A percentile compares a stretch with the other conserved stretches of the same genome.
Evolutionary conservation across 1,139 yeast genomes (phyloP).

Genomic region (Candida sp.): DNA sequence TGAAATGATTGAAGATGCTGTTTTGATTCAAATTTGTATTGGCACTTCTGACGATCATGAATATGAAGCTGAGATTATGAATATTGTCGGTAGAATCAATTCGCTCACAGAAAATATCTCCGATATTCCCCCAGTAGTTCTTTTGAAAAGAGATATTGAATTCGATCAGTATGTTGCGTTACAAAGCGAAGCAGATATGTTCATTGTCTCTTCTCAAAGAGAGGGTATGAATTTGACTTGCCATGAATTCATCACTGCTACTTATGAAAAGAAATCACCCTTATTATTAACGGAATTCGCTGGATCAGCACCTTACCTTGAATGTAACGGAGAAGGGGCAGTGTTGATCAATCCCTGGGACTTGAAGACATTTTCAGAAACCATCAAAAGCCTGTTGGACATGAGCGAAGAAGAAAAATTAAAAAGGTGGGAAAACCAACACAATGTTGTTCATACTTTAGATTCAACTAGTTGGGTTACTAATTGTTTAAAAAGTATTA

Average conservation of each 20-base stretch:
- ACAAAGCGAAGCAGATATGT: slow-evolving; percentile 80
- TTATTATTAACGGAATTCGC: slow-evolving; percentile 88
- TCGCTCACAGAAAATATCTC: slow-evolving; percentile 71
- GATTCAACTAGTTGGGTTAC: slow-evolving; percentile 78
- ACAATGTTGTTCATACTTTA: slow-evolving; percentile 55
- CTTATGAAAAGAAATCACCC: slow-evolving; percentile 72
- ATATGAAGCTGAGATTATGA: slow-evolving; percentile 69
- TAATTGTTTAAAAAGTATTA: slow-evolving; percentile 53
- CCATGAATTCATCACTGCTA: slow-evolving; percentile 86
- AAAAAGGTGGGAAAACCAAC: slow-evolving; percentile 60
- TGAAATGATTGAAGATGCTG: slow-evolving; percentile 62
- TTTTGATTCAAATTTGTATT: slow-evolving; percentile 79
- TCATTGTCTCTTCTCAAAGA: slow-evolving; percentile 86
- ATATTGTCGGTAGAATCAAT: slow-evolving; percentile 83
- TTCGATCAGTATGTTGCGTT: slow-evolving; percentile 88
- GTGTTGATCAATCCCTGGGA: slow-evolving; percentile 92
- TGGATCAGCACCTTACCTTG: slow-evolving; percentile 81
- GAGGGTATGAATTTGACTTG: slow-evolving; percentile 97
- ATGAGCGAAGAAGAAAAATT: slow-evolving; percentile 59
- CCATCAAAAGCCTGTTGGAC: slow-evolving; percentile 59
- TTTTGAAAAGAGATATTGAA: slow-evolving; percentile 83
- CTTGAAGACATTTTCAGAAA: slow-evolving; percentile 57
- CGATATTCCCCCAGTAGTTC: slow-evolving; percentile 78
- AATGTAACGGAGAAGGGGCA: slow-evolving; percentile 56
- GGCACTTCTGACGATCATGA: slow-evolving; percentile 53